A percentile compares a stretch with the other conserved stretches of the same genome.
These are phyloP conservation scores for Rostrohypoxylon terebratum DNA, from an alignment of 495 filamentous ascomycete species.

Conservation along the genomic window DNA sequence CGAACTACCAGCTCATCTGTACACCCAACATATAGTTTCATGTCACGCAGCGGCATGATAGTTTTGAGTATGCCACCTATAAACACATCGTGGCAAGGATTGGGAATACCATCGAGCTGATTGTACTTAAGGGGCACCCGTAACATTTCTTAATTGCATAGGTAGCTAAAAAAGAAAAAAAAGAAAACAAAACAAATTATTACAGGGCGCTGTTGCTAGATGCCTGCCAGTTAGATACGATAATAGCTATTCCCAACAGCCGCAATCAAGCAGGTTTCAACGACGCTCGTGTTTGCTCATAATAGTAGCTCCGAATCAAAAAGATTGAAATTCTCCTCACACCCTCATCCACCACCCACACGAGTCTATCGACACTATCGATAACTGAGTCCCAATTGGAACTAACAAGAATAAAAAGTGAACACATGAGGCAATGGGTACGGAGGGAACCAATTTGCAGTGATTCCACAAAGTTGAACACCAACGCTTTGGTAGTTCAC, in stretches of 20 bases:
- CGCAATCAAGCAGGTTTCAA: neutral
- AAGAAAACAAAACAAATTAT: too few species aligned
- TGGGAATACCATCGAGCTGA: neutral
- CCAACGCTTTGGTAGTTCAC: neutral
- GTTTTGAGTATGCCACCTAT: neutral
- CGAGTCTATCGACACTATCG: neutral
- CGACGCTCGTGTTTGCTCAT: neutral
- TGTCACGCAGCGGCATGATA: slow-evolving; percentile 21
- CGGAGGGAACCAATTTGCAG: neutral
- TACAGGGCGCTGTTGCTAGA: neutral
- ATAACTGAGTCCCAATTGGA: neutral
- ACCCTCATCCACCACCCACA: neutral
- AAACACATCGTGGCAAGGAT: neutral
- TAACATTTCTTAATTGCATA: neutral
- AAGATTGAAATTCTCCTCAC: neutral
- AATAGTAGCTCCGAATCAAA: neutral
- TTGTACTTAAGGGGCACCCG: neutral
- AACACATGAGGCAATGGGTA: neutral
- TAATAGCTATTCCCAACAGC: neutral
- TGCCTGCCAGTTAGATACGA: neutral
- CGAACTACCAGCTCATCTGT: slow-evolving; percentile 35
- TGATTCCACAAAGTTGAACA: neutral
- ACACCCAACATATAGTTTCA: slow-evolving; percentile 35
- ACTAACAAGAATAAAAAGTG: neutral
- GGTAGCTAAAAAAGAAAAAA: too few species aligned